Evolutionary conservation across 208 protist genomes (phyloP).

Genomic region (Crithidia acanthocephali): DNA sequence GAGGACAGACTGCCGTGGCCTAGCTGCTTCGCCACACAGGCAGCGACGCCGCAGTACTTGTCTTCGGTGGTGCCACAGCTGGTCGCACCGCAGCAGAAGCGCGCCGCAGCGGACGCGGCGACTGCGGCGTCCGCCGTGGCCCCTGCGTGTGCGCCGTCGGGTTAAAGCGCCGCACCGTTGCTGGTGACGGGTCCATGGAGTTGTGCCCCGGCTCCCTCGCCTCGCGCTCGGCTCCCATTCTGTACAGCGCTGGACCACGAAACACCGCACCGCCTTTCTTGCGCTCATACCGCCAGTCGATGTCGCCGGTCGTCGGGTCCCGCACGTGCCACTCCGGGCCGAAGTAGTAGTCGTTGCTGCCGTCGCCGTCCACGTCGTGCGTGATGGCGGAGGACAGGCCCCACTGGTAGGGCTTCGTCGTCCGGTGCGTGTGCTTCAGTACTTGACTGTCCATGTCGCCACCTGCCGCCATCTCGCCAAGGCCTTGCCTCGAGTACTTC

Average conservation of each 20-base stretch:
- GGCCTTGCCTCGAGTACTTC: conserved; percentile 65
- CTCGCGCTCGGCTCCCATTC: conserved; percentile 67
- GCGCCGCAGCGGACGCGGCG: conserved; percentile 19
- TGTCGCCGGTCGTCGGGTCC: conserved; percentile 79
- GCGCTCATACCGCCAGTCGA: conserved; percentile 89
- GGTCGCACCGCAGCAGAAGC: background rate
- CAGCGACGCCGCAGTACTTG: conserved; percentile 6
- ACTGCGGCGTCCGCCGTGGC: conserved; percentile 1
- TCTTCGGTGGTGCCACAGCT: background rate
- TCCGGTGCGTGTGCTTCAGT: conserved; percentile 46
- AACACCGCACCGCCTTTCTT: conserved; percentile 76
- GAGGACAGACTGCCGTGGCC: too few relatives aligned
- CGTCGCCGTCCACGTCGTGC: conserved; percentile 81
- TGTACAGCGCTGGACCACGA: conserved; percentile 76
- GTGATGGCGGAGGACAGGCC: conserved; percentile 51
- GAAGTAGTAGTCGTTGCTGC: conserved; percentile 75
- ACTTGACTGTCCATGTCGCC: conserved; percentile 76
- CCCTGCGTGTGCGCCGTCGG: background rate
- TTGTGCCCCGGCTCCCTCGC: conserved; percentile 47
- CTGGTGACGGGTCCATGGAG: conserved; percentile 60
- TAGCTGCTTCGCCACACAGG: conserved; percentile 50
- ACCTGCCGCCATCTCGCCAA: conserved; percentile 72
- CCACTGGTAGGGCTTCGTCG: conserved; percentile 58
- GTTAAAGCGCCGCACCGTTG: conserved; percentile 29
- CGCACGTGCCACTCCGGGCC: conserved; percentile 71